Conservation (phyloP, 2,329 filamentous ascomycete genomes). For the Thermothelomyces thermophilus region DNA sequence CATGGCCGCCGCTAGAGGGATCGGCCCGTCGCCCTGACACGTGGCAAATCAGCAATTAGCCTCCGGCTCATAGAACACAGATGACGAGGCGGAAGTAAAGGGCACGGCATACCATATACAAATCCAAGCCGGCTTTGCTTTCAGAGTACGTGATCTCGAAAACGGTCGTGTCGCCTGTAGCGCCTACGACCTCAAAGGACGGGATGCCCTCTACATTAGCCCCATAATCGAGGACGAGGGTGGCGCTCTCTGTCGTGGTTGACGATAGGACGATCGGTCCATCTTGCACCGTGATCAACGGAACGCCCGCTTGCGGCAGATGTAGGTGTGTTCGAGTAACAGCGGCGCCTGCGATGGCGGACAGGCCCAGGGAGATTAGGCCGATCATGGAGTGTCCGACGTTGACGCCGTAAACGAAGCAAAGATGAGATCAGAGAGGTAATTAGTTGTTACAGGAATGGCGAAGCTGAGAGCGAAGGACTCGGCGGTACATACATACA, state of each 20-base stretch:
- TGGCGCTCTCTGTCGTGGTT: neutral
- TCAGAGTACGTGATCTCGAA: neutral
- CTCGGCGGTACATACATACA: neutral
- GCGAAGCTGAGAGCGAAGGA: neutral
- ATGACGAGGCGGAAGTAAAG: neutral
- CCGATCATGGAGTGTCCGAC: neutral
- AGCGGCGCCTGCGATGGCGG: neutral
- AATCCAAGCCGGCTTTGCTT: neutral
- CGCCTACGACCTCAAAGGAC: neutral
- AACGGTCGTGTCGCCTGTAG: neutral
- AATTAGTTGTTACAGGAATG: neutral
- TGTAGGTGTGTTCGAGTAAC: neutral
- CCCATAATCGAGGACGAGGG: neutral
- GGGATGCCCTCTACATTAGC: neutral
- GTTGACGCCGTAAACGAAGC: neutral
- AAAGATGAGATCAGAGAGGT: neutral
- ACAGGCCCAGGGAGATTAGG: neutral
- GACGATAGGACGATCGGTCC: neutral
- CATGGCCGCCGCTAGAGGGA: neutral
- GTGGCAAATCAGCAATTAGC: neutral
- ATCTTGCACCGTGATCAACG: neutral
- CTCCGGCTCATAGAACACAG: too few species aligned
- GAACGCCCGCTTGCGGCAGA: neutral
- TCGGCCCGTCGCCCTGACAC: neutral
- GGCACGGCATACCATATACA: neutral